Evolutionary conservation across 371 early-diverging fungal species (phyloP).

Genomic region (Syncephalastrum monosporum): DNA sequence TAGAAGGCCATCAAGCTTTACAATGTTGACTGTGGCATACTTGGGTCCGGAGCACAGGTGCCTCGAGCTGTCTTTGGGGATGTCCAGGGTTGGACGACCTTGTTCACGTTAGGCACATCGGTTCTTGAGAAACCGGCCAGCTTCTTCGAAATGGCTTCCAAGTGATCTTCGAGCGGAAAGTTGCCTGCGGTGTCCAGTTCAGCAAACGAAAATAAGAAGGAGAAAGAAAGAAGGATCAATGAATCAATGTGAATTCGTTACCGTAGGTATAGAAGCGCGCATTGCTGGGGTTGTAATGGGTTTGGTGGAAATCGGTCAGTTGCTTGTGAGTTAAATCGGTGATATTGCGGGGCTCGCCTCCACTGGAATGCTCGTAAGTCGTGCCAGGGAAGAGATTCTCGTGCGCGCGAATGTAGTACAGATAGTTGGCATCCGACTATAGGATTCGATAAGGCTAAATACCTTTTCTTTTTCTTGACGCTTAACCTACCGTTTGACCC

Average conservation of each 20-base stretch:
- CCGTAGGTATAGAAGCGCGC: conserved; percentile 91
- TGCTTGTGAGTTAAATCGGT: conserved; percentile 84
- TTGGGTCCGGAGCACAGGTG: conserved; percentile 77
- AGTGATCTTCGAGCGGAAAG: conserved; percentile 75
- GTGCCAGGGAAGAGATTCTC: conserved; percentile 85
- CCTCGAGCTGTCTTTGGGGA: conserved; percentile 47
- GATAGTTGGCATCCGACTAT: conserved; percentile 71
- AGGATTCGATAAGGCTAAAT: neutral
- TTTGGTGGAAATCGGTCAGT: conserved; percentile 78
- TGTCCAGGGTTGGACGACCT: conserved; percentile 49
- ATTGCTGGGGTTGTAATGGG: conserved; percentile 90
- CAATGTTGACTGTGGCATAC: conserved; percentile 40
- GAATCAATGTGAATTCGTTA: neutral
- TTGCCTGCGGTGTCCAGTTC: conserved; percentile 35
- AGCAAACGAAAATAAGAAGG: too few species aligned
- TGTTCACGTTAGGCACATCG: conserved; percentile 47
- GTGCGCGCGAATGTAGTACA: conserved; percentile 77
- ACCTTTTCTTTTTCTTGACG: neutral
- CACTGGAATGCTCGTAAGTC: conserved; percentile 80
- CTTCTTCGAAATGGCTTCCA: conserved; percentile 62
- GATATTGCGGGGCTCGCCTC: conserved; percentile 91
- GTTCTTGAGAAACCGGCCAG: conserved; percentile 44
- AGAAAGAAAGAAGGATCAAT: too few species aligned
- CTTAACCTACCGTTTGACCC: conserved; percentile 70
- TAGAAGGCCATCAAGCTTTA: neutral